Conservation (phyloP, 2,329 filamentous ascomycete species). For the Colletotrichum sublineola region DNA sequence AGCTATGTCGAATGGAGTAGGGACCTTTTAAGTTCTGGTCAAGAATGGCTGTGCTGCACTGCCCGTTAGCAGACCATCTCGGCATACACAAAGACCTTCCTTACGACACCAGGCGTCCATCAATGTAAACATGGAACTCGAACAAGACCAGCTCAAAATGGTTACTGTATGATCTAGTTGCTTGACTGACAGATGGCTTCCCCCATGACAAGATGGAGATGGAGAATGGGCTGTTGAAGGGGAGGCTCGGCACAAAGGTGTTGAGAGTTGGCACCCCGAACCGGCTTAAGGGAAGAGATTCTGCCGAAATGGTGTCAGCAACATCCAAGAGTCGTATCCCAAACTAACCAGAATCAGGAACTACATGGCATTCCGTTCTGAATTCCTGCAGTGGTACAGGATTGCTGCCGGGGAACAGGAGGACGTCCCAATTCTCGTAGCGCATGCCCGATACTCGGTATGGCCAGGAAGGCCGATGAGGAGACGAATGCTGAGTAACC, state of each 20-base stretch:
- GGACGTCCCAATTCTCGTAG: slow-evolving; percentile 88
- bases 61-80: background rate
- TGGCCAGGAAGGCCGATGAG: slow-evolving; percentile 4
- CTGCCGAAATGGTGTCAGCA: slow-evolving; percentile 50
- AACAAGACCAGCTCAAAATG: slow-evolving; percentile 70
- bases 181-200: slow-evolving; percentile 69
- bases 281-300: slow-evolving; percentile 63
- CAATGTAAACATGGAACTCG: slow-evolving; percentile 76
- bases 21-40: slow-evolving; percentile 65
- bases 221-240: slow-evolving; percentile 71
- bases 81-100: slow-evolving; percentile 37
- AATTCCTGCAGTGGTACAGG: slow-evolving; percentile 85
- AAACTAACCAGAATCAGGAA: slow-evolving; percentile 62
- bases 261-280: slow-evolving; percentile 74
- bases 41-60: slow-evolving; percentile 62
- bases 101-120: slow-evolving; percentile 75
- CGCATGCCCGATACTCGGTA: slow-evolving; percentile 70
- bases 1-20: slow-evolving; percentile 61
- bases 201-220: slow-evolving; percentile 84
- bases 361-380: slow-evolving; percentile 80
- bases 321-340: background rate
- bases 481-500: background rate
- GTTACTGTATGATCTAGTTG: slow-evolving; percentile 68
- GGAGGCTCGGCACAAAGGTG: slow-evolving; percentile 77
- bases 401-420: slow-evolving; percentile 78